Evolutionary conservation across 805 yeast genomes (phyloP).

Genomic region (Zygosaccharomyces gambellarensis): DNA sequence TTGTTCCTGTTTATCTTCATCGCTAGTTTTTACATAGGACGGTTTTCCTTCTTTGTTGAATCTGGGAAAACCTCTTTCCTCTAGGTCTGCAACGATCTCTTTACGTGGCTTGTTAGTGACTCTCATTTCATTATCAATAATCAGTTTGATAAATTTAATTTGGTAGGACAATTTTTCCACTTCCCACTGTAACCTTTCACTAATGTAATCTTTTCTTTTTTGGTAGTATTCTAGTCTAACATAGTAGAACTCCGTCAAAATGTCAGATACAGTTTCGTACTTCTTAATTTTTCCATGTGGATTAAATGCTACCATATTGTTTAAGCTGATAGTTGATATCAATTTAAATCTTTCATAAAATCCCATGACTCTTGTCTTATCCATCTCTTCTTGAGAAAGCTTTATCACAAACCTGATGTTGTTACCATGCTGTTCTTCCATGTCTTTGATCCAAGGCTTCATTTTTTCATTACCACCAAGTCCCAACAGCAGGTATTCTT

Average conservation of each 20-base stretch:
- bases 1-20: conserved; percentile 29
- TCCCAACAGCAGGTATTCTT: conserved; percentile 74
- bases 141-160: conserved; percentile 87
- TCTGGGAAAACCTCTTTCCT: conserved; percentile 63
- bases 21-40: conserved; percentile 41
- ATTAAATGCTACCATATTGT: conserved; percentile 96
- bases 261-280: conserved; percentile 71
- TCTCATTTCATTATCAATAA: conserved; percentile 65
- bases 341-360: conserved; percentile 80
- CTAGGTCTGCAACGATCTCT: conserved; percentile 58
- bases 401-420: conserved; percentile 76
- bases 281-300: conserved; percentile 80
- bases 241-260: conserved; percentile 76
- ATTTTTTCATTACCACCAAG: conserved; percentile 69
- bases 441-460: conserved; percentile 84
- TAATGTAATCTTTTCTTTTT: conserved; percentile 78
- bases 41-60: conserved; percentile 68
- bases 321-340: conserved; percentile 57
- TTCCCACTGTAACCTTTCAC: conserved; percentile 63
- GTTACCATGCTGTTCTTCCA: conserved; percentile 88
- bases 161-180: conserved; percentile 72
- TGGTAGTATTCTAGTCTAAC: conserved; percentile 88
- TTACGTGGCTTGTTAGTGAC: conserved; percentile 73
- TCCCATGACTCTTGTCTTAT: conserved; percentile 67
- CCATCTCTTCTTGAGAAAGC: conserved; percentile 76